Conservation (phyloP, 2,329 filamentous ascomycete genomes). For the Fusarium armeniacum region DNA sequence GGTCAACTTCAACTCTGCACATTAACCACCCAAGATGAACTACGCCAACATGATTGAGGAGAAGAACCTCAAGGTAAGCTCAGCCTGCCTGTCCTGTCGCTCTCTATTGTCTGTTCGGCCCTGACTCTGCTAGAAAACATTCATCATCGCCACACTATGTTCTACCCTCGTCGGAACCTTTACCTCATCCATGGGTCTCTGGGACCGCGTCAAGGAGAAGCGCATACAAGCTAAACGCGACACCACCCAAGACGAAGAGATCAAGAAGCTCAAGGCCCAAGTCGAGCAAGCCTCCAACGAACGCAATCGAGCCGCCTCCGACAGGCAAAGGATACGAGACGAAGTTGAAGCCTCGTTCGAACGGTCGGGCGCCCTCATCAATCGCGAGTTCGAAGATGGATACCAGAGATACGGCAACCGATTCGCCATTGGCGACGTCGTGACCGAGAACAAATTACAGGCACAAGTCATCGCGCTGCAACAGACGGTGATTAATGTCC, state of each 20-base stretch:
- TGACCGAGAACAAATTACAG: slow-evolving; percentile 47
- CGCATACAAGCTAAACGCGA: slow-evolving; percentile 45
- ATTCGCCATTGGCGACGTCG: slow-evolving; percentile 46
- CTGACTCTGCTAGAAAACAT: slow-evolving; percentile 38
- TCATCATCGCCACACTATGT: slow-evolving; percentile 47
- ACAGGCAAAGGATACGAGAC: slow-evolving; percentile 29
- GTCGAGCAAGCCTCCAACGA: slow-evolving; percentile 31
- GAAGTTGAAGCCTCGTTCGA: slow-evolving; percentile 44
- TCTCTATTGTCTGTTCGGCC: fast-evolving
- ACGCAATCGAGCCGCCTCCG: slow-evolving; percentile 7
- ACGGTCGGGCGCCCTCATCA: slow-evolving; percentile 44
- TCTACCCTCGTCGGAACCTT: slow-evolving; percentile 49
- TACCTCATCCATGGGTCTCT: slow-evolving; percentile 49
- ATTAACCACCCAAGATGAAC: slow-evolving; percentile 34
- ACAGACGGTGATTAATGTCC: slow-evolving; percentile 48
- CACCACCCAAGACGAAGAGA: slow-evolving; percentile 47
- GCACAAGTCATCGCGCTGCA: slow-evolving; percentile 48
- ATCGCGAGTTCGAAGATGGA: slow-evolving; percentile 46
- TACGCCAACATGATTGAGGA: slow-evolving; percentile 48
- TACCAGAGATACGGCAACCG: slow-evolving; percentile 41
- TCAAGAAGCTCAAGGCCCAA: slow-evolving; percentile 44
- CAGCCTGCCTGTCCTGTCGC: not conserved
- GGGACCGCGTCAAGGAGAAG: slow-evolving; percentile 46
- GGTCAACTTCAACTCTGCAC: not conserved
- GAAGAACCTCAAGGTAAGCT: slow-evolving; percentile 43